These are phyloP conservation scores for Komagataea norvegica DNA, from an alignment of 1,139 yeast genomes.

Conservation along the genomic window DNA sequence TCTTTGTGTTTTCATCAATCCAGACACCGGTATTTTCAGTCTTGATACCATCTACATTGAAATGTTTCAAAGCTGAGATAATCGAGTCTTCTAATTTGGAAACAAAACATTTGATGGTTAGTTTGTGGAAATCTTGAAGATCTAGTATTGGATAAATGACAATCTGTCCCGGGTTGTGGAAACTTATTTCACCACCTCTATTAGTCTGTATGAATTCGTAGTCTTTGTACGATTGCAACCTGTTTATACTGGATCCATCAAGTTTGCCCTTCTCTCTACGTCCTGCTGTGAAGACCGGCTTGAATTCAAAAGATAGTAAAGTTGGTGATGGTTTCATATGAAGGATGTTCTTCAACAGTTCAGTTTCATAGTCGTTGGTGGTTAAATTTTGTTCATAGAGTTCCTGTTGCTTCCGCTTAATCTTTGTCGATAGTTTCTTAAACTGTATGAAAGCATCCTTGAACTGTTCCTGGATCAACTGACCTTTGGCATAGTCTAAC, in stretches of 20 bases:
- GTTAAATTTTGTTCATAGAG: conserved; percentile 40
- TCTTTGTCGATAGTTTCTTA: conserved; percentile 51
- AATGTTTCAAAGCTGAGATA: conserved; percentile 44
- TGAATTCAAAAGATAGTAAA: conserved; percentile 73
- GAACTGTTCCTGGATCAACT: conserved; percentile 54
- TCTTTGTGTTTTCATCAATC: conserved; percentile 58
- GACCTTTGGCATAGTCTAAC: conserved; percentile 55
- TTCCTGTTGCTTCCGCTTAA: conserved; percentile 36
- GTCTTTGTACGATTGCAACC: conserved; percentile 29
- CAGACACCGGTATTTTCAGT: conserved; percentile 87
- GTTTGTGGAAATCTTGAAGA: conserved; percentile 50
- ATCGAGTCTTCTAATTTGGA: conserved; percentile 62
- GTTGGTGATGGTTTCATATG: conserved; percentile 58
- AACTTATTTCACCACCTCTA: conserved; percentile 96
- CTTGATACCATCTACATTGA: conserved; percentile 27
- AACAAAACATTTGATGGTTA: conserved; percentile 75
- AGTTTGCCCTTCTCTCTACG: conserved; percentile 60
- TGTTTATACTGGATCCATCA: conserved; percentile 32
- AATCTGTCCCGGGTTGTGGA: conserved; percentile 94
- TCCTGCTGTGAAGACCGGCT: conserved; percentile 87
- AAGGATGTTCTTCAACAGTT: conserved; percentile 40
- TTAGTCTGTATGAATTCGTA: conserved; percentile 67
- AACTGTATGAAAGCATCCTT: conserved; percentile 59
- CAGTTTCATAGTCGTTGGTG: conserved; percentile 42
- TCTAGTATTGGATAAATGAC: conserved; percentile 84